A percentile compares a stretch with the other conserved stretches of the same genome.
These are phyloP conservation scores for Monosporascus ibericus DNA, from an alignment of 2,329 filamentous ascomycete species.

Conservation along the genomic window DNA sequence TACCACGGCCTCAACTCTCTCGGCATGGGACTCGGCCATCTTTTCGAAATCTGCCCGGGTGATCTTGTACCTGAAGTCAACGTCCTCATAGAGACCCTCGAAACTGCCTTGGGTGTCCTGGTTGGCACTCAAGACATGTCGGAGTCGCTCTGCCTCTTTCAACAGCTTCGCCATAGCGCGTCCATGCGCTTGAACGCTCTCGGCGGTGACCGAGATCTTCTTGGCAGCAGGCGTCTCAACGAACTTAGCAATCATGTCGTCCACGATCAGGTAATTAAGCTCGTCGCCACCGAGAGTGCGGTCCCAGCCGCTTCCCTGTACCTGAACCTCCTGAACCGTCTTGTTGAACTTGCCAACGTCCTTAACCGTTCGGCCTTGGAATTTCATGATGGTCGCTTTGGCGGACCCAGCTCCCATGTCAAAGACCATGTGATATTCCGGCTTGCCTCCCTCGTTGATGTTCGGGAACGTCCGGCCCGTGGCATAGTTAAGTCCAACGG, in stretches of 20 bases:
- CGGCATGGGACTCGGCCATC: slow-evolving; percentile 61
- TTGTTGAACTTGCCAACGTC: slow-evolving; percentile 92
- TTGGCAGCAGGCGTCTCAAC: slow-evolving; percentile 63
- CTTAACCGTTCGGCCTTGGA: slow-evolving; percentile 85
- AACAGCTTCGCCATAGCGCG: slow-evolving; percentile 83
- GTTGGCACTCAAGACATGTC: slow-evolving; percentile 92
- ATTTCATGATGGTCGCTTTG: slow-evolving; percentile 81
- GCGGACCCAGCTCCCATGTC: slow-evolving; percentile 97
- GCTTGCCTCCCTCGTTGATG: slow-evolving; percentile 73
- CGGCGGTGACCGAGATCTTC: slow-evolving; percentile 54
- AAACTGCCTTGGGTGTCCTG: slow-evolving; percentile 73
- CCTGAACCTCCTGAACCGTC: slow-evolving; percentile 91
- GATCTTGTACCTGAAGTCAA: slow-evolving; percentile 91
- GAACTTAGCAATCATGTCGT: slow-evolving; percentile 82
- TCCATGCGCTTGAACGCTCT: slow-evolving; percentile 66
- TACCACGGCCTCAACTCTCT: slow-evolving; percentile 63
- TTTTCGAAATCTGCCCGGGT: slow-evolving; percentile 74
- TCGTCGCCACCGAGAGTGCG: slow-evolving; percentile 82
- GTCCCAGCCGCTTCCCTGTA: slow-evolving; percentile 84
- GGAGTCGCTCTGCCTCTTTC: slow-evolving; percentile 82
- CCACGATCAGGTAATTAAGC: slow-evolving; percentile 79
- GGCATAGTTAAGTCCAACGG: slow-evolving; percentile 92
- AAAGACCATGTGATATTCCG: slow-evolving; percentile 89
- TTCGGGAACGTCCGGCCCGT: slow-evolving; percentile 85
- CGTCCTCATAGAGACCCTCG: slow-evolving; percentile 83